Evolutionary conservation across 2,329 filamentous ascomycete genomes (phyloP), one percentile per base, ranked within the genome.

Genomic region (Mollisiaceae sp.): DNA sequence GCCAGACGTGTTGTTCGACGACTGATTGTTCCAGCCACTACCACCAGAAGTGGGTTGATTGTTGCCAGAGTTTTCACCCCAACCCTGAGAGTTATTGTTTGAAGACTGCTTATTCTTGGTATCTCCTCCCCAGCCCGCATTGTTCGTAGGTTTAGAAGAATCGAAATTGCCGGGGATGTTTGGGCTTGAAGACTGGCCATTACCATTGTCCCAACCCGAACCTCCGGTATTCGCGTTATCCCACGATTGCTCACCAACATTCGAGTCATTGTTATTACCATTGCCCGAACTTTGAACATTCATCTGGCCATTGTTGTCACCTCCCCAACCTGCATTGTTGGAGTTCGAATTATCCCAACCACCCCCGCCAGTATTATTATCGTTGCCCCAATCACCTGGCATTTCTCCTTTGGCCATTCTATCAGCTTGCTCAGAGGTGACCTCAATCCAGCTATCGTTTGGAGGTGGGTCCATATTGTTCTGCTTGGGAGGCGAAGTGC

Each of bases 311-410:
- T 54, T 35, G 50, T 54, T 54, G 50, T 54, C 32, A 35, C 32
- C 27, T 32, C 14, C 24, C 50, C 50, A 54, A 18, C 27, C 14
- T 27, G 22, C 50, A 8, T 35, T 35, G 24, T 27, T 54, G 24
- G 24, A 27, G 50, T 35, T 54, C 8, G 50, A 54, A n/a, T 9
- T 15, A 35, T 54, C 50, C 50, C 50, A 54, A n/a, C 24, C 24
- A 24, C 24, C 14, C 32, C 27, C 27, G 14, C 24, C 22, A 35
- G 59, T 50, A 41, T 69, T 67, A 45, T 63, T 64, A 36, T 61
- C 62, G 36, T 67, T 65, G 59, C 61, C 64, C 55, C 59, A 68
- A 18, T 27, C 54, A 20, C 62, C 52, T 24, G 60, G 60, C 39
- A 63, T 52, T 12, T 18, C 14, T 8, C 52, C 38, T 20, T 39